Evolutionary conservation across 2,329 filamentous ascomycete genomes (phyloP).

Genomic region (Curvularia lunata): DNA sequence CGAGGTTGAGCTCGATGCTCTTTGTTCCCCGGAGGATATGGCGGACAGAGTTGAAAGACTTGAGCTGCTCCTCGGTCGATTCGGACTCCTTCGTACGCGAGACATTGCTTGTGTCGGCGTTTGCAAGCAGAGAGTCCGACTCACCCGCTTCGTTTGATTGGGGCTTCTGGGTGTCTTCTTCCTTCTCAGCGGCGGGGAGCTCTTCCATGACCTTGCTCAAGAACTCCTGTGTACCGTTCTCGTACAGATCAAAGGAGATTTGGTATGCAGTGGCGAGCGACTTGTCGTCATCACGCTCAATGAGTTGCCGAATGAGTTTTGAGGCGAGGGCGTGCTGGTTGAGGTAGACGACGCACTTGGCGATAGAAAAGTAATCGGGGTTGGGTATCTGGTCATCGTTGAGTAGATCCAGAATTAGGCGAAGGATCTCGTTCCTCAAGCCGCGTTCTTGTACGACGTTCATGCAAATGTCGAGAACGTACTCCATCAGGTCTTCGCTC

Average conservation of each 20-base stretch:
- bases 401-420: slow-evolving; percentile 91
- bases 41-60: slow-evolving; percentile 63
- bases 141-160: slow-evolving; percentile 58
- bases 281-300: slow-evolving; percentile 77
- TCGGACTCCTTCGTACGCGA: slow-evolving; percentile 56
- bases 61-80: slow-evolving; percentile 58
- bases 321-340: slow-evolving; percentile 91
- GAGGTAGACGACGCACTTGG: slow-evolving; percentile 95
- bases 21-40: slow-evolving; percentile 83
- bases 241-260: slow-evolving; percentile 96
- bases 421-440: slow-evolving; percentile 82
- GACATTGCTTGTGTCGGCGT: slow-evolving; percentile 60
- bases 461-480: slow-evolving; percentile 95
- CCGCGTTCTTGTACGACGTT: slow-evolving; percentile 93
- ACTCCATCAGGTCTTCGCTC: slow-evolving; percentile 95
- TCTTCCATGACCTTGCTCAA: slow-evolving; percentile 85
- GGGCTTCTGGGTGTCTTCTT: slow-evolving; percentile 50
- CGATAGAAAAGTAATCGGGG: slow-evolving; percentile 97
- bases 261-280: slow-evolving; percentile 91
- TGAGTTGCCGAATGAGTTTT: slow-evolving; percentile 79
- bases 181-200: slow-evolving; percentile 63
- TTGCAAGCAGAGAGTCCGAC: slow-evolving; percentile 63
- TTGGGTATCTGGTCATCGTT: slow-evolving; percentile 90
- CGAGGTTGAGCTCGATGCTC: slow-evolving; percentile 91
- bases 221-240: slow-evolving; percentile 98